Evolutionary conservation across 257 asterid genomes (phyloP).

Genomic region (Nicotiana attenuata): DNA sequence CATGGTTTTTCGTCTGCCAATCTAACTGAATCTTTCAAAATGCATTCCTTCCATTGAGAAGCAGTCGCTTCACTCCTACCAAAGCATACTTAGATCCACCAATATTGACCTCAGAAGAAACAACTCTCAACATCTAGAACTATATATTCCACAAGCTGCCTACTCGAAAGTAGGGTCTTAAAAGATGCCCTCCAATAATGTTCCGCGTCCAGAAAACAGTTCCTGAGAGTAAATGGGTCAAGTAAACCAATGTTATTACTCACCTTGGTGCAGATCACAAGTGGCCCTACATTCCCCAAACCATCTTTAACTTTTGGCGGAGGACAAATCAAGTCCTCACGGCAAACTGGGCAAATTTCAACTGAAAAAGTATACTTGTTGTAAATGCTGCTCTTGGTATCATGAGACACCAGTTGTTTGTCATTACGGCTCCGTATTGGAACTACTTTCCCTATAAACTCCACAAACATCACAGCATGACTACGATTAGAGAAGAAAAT

Average conservation of each 20-base stretch:
- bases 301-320: too few relatives aligned
- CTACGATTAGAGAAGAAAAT: too few relatives aligned
- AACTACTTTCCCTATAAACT: conserved; percentile 35
- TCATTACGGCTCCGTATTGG: conserved; percentile 38
- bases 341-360: too few relatives aligned
- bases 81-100: too few relatives aligned
- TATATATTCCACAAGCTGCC: conserved; percentile 46
- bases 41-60: too few relatives aligned
- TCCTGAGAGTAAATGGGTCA: conserved; percentile 44
- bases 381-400: too few relatives aligned
- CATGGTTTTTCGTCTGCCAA: not conserved
- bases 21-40: too few relatives aligned
- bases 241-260: conserved; percentile 37
- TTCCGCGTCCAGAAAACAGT: conserved; percentile 38
- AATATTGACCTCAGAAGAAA: conserved; percentile 37
- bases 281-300: conserved; percentile 53
- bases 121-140: conserved; percentile 27
- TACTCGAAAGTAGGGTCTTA: conserved; percentile 41
- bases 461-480: conserved; percentile 41
- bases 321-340: too few relatives aligned
- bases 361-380: too few relatives aligned
- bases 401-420: conserved; percentile 46
- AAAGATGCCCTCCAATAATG: conserved; percentile 44
- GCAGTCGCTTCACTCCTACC: too few relatives aligned
- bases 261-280: conserved; percentile 37